Evolutionary conservation across 169 alveolate genomes (phyloP).

Genomic region (Eimeria acervulina): DNA sequence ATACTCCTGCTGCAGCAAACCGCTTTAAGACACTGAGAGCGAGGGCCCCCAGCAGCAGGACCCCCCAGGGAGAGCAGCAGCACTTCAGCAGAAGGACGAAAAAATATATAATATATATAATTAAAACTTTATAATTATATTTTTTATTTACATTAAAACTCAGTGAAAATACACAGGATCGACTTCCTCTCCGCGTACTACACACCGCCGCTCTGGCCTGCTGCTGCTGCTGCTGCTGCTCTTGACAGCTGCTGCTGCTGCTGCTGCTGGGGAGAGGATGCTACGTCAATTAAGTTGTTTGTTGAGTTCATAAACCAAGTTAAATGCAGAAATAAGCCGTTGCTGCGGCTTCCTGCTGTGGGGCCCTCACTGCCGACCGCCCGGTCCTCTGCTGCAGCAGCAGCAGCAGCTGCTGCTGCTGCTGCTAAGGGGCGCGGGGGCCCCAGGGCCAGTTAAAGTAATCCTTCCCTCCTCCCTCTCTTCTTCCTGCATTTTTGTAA

Average conservation of each 20-base stretch:
- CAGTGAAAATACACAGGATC: too few relatives aligned
- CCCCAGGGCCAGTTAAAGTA: background rate
- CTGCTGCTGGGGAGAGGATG: background rate
- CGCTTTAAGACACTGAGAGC: too few relatives aligned
- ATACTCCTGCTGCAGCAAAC: too few relatives aligned
- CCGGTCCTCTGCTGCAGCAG: background rate
- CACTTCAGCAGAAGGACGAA: too few relatives aligned
- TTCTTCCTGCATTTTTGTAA: too few relatives aligned
- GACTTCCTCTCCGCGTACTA: background rate
- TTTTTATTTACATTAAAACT: too few relatives aligned
- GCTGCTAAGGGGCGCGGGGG: background rate
- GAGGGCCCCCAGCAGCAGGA: too few relatives aligned
- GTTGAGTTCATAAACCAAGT: background rate
- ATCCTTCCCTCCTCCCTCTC: too few relatives aligned
- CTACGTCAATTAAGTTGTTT: background rate
- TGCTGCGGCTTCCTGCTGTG: background rate
- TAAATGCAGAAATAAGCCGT: background rate
- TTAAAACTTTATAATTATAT: too few relatives aligned
- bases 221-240: background rate
- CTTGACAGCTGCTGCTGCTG: background rate
- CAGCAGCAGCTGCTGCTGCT: background rate
- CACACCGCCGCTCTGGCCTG: background rate
- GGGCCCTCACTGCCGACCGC: background rate
- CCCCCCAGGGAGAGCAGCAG: too few relatives aligned
- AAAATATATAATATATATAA: too few relatives aligned